phyloP scores from a whole-genome alignment of 2,329 filamentous ascomycete genomes.

The Diaporthe citri region DNA sequence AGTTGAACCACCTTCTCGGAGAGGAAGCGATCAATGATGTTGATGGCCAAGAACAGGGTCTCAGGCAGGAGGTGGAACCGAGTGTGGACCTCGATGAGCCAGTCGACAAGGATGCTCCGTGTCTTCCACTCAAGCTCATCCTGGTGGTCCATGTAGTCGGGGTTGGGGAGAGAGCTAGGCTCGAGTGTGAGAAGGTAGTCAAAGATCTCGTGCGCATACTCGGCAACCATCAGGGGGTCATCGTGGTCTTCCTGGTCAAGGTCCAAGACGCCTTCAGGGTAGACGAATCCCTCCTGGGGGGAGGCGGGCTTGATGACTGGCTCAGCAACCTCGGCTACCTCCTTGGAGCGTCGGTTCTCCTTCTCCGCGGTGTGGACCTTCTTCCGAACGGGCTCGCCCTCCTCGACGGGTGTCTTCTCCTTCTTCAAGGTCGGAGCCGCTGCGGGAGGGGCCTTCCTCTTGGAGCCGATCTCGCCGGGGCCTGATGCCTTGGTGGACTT shows the following conservation, averaged over 20 bases:
- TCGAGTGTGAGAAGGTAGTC: slow-evolving; percentile 94
- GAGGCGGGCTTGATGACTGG: slow-evolving; percentile 48
- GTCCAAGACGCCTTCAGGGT: slow-evolving; percentile 65
- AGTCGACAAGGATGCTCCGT: slow-evolving; percentile 95
- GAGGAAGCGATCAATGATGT: slow-evolving; percentile 98
- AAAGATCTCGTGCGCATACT: slow-evolving; percentile 97
- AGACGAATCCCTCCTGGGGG: slow-evolving; percentile 44
- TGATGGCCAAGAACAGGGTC: slow-evolving; percentile 95
- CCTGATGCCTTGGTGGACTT: slow-evolving; percentile 66
- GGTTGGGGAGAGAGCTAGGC: slow-evolving; percentile 82
- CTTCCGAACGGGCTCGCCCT: slow-evolving; percentile 77
- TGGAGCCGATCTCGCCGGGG: slow-evolving; percentile 51
- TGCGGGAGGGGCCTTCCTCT: slow-evolving; percentile 70
- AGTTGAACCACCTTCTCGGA: slow-evolving; percentile 96
- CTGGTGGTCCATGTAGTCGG: slow-evolving; percentile 95
- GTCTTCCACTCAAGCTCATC: slow-evolving; percentile 98
- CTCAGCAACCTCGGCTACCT: slow-evolving; percentile 50
- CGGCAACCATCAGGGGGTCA: slow-evolving; percentile 97
- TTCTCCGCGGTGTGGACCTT: slow-evolving; percentile 68
- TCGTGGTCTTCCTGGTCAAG: slow-evolving; percentile 90
- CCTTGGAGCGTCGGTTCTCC: slow-evolving; percentile 60
- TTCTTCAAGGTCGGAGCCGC: slow-evolving; percentile 67
- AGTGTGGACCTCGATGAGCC: slow-evolving; percentile 98
- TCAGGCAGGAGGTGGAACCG: slow-evolving; percentile 96
- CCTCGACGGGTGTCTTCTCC: slow-evolving; percentile 70